phyloP scores from a whole-genome alignment of 768 basidiomycete genomes.

The Phanerochaete carnosa region DNA sequence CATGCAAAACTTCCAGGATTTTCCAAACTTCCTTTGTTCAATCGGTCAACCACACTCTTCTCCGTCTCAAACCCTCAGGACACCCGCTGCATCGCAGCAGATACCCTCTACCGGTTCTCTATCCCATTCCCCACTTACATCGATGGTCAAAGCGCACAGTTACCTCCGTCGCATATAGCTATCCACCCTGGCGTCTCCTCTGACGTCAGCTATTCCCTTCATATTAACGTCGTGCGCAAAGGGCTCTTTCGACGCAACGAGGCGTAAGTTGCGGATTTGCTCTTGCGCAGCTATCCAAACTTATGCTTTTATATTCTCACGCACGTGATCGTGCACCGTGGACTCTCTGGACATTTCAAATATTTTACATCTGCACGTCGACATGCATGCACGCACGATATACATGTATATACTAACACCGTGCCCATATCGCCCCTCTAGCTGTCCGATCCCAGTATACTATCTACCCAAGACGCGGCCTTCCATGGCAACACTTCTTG shows the following conservation, averaged over 20 bases:
- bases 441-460: conserved; percentile 31
- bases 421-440: not conserved
- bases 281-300: not conserved
- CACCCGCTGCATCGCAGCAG: conserved; percentile 16
- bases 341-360: conserved; percentile 18
- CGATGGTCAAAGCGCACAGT: conserved; percentile 23
- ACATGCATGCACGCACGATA: not conserved
- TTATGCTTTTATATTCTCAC: conserved; percentile 7
- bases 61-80: conserved; percentile 14
- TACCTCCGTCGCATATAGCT: conserved; percentile 38
- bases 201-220: conserved; percentile 35
- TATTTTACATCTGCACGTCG: not conserved
- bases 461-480: conserved; percentile 45
- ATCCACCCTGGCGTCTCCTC: conserved; percentile 26
- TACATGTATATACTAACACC: not conserved
- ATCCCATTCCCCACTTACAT: conserved; percentile 37
- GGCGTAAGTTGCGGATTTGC: conserved; percentile 26
- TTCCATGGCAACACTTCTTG: conserved; percentile 28
- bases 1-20: conserved; percentile 24
- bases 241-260: conserved; percentile 36
- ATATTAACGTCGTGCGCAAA: conserved; percentile 37
- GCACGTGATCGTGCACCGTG: not conserved
- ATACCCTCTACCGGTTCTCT: conserved; percentile 32
- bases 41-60: conserved; percentile 28
- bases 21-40: conserved; percentile 24